Evolutionary conservation across 2,329 filamentous ascomycete genomes (phyloP).

Genomic region (Annulohypoxylon truncatum): DNA sequence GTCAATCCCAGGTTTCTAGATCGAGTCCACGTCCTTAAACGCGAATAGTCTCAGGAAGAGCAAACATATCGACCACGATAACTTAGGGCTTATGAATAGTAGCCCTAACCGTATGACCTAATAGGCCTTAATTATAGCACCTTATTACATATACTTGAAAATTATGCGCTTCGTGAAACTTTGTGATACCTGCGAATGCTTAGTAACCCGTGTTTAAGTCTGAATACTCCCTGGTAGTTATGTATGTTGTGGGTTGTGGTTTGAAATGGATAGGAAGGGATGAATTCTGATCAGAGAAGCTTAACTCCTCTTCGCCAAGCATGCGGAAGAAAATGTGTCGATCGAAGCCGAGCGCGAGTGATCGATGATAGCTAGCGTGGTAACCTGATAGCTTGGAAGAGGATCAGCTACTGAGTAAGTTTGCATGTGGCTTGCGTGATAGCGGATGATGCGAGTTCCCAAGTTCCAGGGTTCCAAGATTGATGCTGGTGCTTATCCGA

Average conservation of each 20-base stretch:
- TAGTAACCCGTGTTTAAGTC: too few relatives aligned
- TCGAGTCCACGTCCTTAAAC: constrained; percentile 41
- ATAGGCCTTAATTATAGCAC: too few relatives aligned
- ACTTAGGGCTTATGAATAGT: too few relatives aligned
- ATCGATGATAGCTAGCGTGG: background rate
- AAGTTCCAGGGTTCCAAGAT: background rate
- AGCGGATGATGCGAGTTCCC: constrained; percentile 5
- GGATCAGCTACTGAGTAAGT: constrained; percentile 7
- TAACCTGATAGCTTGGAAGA: background rate
- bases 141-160: background rate
- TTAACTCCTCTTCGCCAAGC: background rate
- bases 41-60: too few relatives aligned
- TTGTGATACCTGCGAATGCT: too few relatives aligned
- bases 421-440: constrained; percentile 18
- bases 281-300: background rate
- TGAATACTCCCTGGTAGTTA: too few relatives aligned
- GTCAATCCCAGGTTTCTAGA: constrained; percentile 46
- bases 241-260: too few relatives aligned
- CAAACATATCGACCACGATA: too few relatives aligned
- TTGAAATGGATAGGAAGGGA: background rate
- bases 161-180: too few relatives aligned
- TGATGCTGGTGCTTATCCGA: constrained; percentile 10
- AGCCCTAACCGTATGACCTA: too few relatives aligned
- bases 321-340: background rate
- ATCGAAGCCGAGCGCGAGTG: background rate